Conservation (phyloP, 2,329 filamentous ascomycete genomes). For the Alternaria gaisen region DNA sequence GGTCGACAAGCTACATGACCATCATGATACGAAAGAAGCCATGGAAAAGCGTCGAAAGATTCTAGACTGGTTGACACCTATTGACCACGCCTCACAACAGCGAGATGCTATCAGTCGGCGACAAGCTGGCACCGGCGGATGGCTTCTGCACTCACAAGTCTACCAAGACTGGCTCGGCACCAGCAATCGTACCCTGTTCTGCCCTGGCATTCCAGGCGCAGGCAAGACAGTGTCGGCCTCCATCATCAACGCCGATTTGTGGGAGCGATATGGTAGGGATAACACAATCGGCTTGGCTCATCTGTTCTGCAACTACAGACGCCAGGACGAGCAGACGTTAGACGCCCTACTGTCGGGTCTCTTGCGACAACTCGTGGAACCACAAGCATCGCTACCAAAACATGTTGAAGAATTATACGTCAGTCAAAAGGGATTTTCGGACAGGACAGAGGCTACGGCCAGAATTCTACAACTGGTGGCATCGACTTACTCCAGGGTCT, state of each 20-base stretch:
- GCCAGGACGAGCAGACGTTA: not conserved
- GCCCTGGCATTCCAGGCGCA: not conserved
- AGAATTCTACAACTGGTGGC: not conserved
- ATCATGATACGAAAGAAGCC: not conserved
- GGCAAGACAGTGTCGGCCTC: not conserved
- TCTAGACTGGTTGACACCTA: too few relatives aligned
- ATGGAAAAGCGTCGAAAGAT: fast-evolving
- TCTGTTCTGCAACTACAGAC: not conserved
- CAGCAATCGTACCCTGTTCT: not conserved
- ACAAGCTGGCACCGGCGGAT: not conserved
- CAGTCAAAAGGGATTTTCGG: too few relatives aligned
- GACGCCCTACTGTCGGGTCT: not conserved
- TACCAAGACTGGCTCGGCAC: not conserved
- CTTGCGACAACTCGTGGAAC: not conserved
- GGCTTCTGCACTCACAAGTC: not conserved
- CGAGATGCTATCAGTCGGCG: not conserved
- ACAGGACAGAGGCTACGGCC: fast-evolving
- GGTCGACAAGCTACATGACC: not conserved
- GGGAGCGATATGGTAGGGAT: not conserved
- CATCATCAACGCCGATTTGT: not conserved
- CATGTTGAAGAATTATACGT: too few relatives aligned
- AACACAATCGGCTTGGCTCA: not conserved
- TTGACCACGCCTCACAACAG: not conserved
- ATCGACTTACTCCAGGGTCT: not conserved
- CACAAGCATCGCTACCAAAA: not conserved